Conservation (phyloP, 2,329 filamentous ascomycete species). For the Paecilomyces sp. region DNA sequence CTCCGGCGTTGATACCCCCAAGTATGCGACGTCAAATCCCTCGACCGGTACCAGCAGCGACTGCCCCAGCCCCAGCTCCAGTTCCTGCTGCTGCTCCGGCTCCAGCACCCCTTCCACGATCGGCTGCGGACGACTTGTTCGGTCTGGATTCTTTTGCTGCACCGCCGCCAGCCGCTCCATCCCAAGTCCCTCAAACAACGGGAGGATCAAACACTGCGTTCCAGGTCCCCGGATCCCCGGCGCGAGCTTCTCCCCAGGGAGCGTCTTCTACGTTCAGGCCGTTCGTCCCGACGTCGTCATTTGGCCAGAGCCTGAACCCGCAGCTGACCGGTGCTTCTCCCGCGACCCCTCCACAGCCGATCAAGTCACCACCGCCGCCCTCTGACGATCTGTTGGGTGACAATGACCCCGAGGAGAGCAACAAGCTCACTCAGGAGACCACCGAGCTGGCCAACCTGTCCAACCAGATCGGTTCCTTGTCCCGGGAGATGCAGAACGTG, state of each 20-base stretch:
- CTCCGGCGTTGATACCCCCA: slow-evolving; percentile 75
- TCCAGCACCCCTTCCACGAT: slow-evolving; percentile 54
- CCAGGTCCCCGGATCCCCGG: slow-evolving; percentile 49
- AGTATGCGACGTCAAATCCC: slow-evolving; percentile 59
- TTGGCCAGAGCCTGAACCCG: slow-evolving; percentile 73
- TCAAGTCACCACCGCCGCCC: slow-evolving; percentile 41
- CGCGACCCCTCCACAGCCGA: slow-evolving; percentile 18
- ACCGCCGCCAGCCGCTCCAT: slow-evolving; percentile 45
- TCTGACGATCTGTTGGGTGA: slow-evolving; percentile 87
- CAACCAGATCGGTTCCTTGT: slow-evolving; percentile 85
- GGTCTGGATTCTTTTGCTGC: slow-evolving; percentile 71
- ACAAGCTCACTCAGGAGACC: slow-evolving; percentile 80
- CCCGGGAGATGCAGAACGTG: slow-evolving; percentile 90
- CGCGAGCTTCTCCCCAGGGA: slow-evolving; percentile 26
- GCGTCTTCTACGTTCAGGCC: slow-evolving; percentile 65
- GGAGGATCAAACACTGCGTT: slow-evolving; percentile 59
- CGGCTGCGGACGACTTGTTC: slow-evolving; percentile 88
- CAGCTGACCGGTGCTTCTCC: slow-evolving; percentile 64
- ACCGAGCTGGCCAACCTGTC: slow-evolving; percentile 91
- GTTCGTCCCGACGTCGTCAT: slow-evolving; percentile 86
- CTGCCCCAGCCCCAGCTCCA: slow-evolving; percentile 34
- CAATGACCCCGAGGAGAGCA: slow-evolving; percentile 79
- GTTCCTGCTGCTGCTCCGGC: slow-evolving; percentile 38
- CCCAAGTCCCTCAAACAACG: slow-evolving; percentile 60
- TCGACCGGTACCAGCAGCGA: slow-evolving; percentile 25